phyloP scores from a whole-genome alignment of 768 basidiomycete species.

The Rhodotorula babjevae region DNA sequence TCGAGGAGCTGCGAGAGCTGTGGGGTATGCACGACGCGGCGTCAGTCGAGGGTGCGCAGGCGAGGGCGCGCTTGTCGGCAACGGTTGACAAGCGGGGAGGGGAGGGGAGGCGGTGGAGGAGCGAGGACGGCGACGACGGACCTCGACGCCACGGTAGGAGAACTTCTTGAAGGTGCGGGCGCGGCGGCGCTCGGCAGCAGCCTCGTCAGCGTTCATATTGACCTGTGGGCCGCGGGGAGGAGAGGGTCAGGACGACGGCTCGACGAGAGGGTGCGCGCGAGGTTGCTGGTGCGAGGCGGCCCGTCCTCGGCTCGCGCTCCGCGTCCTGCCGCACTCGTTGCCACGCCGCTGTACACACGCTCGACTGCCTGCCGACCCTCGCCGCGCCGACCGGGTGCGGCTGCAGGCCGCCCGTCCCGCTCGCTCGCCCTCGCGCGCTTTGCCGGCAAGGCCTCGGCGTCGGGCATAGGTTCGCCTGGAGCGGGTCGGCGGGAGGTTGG shows the following conservation, averaged over 20 bases:
- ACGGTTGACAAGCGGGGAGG: background rate
- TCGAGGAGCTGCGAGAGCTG: slow-evolving; percentile 93
- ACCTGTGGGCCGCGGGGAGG: slow-evolving; percentile 53
- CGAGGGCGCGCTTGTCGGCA: background rate
- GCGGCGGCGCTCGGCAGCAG: slow-evolving; percentile 82
- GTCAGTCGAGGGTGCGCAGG: background rate
- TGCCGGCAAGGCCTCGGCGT: too few relatives aligned
- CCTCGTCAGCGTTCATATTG: slow-evolving; percentile 80
- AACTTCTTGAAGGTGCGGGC: slow-evolving; percentile 96
- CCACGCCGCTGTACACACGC: too few relatives aligned
- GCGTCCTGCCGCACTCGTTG: too few relatives aligned
- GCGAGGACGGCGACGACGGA: slow-evolving; percentile 2
- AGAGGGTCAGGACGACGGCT: background rate
- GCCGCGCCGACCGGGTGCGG: too few relatives aligned
- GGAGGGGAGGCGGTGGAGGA: background rate
- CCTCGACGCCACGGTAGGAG: slow-evolving; percentile 91
- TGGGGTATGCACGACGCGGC: background rate
- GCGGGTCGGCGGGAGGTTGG: background rate
- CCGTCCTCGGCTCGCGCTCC: background rate
- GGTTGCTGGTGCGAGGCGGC: background rate
- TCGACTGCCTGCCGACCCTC: too few relatives aligned
- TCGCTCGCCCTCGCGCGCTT: too few relatives aligned
- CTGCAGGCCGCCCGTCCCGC: too few relatives aligned
- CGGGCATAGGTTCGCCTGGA: background rate
- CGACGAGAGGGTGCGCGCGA: background rate